A percentile compares a stretch with the other conserved stretches of the same genome.
Conservation (phyloP, 805 yeast species). For the Saturnispora galanensis region DNA sequence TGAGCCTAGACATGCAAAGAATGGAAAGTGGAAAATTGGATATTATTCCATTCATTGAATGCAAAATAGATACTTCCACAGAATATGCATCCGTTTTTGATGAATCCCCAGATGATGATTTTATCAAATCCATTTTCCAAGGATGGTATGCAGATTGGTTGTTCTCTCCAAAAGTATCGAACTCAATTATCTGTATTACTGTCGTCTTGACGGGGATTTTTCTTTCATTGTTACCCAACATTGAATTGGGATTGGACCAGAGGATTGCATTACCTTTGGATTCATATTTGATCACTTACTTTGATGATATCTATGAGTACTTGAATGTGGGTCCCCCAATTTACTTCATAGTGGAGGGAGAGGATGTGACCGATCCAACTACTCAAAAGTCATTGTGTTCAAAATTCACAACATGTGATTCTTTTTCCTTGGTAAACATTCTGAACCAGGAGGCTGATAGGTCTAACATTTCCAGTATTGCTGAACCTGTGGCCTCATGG, state of each 20-base stretch:
- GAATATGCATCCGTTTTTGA: conserved; percentile 15
- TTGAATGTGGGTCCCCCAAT: conserved; percentile 88
- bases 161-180: conserved; percentile 36
- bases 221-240: conserved; percentile 54
- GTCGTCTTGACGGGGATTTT: conserved; percentile 59
- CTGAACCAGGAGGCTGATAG: conserved; percentile 78
- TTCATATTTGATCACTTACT: conserved; percentile 75
- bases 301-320: conserved; percentile 61
- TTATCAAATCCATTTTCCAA: conserved; percentile 34
- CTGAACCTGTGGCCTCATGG: conserved; percentile 87
- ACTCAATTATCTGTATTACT: conserved; percentile 44
- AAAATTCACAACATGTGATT: conserved; percentile 73
- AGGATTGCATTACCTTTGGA: conserved; percentile 76
- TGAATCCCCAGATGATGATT: conserved; percentile 13
- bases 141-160: conserved; percentile 51
- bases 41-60: conserved; percentile 45
- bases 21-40: conserved; percentile 52
- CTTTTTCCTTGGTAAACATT: conserved; percentile 67
- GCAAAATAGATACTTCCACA: conserved; percentile 12
- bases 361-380: conserved; percentile 49
- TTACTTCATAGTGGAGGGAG: conserved; percentile 67
- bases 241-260: conserved; percentile 81
- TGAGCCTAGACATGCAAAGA: conserved; percentile 58
- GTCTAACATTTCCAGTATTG: conserved; percentile 50
- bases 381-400: conserved; percentile 79